These are phyloP conservation scores for Teratosphaeriaceae sp. DNA, from an alignment of 2,329 filamentous ascomycete species.

Conservation along the genomic window DNA sequence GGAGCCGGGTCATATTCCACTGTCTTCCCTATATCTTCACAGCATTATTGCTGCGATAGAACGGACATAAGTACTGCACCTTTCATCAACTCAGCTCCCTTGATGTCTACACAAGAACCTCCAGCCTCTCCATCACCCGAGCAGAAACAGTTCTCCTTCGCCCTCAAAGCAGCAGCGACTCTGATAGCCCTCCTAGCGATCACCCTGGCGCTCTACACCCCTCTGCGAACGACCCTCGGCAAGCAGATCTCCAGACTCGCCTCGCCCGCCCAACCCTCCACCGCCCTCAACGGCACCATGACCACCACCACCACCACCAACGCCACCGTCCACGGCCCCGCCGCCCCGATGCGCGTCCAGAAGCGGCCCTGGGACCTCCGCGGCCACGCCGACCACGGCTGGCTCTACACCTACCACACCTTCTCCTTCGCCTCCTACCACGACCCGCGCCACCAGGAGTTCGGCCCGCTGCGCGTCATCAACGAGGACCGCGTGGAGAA, in stretches of 20 bases:
- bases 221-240: slow-evolving; percentile 32
- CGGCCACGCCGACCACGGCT: slow-evolving; percentile 75
- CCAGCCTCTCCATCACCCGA: background rate
- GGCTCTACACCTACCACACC: slow-evolving; percentile 81
- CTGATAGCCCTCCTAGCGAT: slow-evolving; percentile 33
- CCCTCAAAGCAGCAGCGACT: slow-evolving; percentile 22
- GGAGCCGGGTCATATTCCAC: background rate
- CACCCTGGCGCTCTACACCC: slow-evolving; percentile 40
- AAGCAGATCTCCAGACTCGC: slow-evolving; percentile 27
- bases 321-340: slow-evolving; percentile 15
- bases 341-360: slow-evolving; percentile 52
- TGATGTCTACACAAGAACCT: slow-evolving; percentile 19
- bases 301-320: slow-evolving; percentile 33
- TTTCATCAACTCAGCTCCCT: slow-evolving; percentile 7
- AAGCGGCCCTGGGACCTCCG: slow-evolving; percentile 65
- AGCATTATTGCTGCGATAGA: background rate
- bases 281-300: slow-evolving; percentile 28
- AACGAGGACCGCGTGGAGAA: slow-evolving; percentile 80
- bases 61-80: slow-evolving; percentile 14
- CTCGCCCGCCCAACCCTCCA: slow-evolving; percentile 10
- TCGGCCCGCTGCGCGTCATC: slow-evolving; percentile 73
- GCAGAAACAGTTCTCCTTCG: slow-evolving; percentile 10
- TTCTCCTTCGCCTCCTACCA: slow-evolving; percentile 74
- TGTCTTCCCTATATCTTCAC: background rate
- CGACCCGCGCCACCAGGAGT: slow-evolving; percentile 60